Percentiles rank a stretch among this genome's conserved stretches.
phyloP scores from a whole-genome alignment of 768 basidiomycete species.

The Russula lepida region DNA sequence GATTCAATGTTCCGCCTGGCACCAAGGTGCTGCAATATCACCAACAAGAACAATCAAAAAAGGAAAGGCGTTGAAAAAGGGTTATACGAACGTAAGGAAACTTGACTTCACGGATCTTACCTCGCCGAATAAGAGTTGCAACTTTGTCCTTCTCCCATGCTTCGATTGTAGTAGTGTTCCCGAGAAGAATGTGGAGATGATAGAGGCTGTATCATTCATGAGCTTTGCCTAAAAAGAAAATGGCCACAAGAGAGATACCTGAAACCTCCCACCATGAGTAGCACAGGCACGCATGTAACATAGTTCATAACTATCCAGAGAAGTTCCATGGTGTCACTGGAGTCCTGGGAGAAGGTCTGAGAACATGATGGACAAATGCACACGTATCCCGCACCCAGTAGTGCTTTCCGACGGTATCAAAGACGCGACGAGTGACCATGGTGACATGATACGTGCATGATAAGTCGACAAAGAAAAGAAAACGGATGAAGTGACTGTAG shows the following conservation, averaged over 20 bases:
- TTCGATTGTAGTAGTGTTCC: slow-evolving; percentile 94
- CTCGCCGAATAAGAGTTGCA: slow-evolving; percentile 72
- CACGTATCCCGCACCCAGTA: slow-evolving; percentile 41
- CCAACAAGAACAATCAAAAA: slow-evolving; percentile 11
- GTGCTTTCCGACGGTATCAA: slow-evolving; percentile 33
- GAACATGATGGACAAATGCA: slow-evolving; percentile 14
- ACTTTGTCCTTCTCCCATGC: slow-evolving; percentile 97
- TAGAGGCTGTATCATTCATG: slow-evolving; percentile 52
- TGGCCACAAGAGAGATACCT: slow-evolving; percentile 41
- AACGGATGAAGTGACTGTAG: slow-evolving; percentile 82
- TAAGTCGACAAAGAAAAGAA: slow-evolving; percentile 88
- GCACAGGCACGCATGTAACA: slow-evolving; percentile 74
- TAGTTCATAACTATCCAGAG: slow-evolving; percentile 86
- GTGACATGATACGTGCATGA: slow-evolving; percentile 78
- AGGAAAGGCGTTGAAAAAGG: not conserved
- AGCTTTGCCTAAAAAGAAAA: slow-evolving; percentile 10
- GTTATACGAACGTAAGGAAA: slow-evolving; percentile 75
- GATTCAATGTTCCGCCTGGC: slow-evolving; percentile 60
- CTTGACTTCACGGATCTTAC: slow-evolving; percentile 83
- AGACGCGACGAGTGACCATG: slow-evolving; percentile 70
- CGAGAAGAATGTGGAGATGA: slow-evolving; percentile 67
- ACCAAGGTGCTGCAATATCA: slow-evolving; percentile 64
- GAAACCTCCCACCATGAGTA: slow-evolving; percentile 83
- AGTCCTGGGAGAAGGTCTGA: slow-evolving; percentile 40
- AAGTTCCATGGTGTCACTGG: slow-evolving; percentile 60